phyloP scores from a whole-genome alignment of 2,329 filamentous ascomycete genomes.

The Diaporthe australafricana region DNA sequence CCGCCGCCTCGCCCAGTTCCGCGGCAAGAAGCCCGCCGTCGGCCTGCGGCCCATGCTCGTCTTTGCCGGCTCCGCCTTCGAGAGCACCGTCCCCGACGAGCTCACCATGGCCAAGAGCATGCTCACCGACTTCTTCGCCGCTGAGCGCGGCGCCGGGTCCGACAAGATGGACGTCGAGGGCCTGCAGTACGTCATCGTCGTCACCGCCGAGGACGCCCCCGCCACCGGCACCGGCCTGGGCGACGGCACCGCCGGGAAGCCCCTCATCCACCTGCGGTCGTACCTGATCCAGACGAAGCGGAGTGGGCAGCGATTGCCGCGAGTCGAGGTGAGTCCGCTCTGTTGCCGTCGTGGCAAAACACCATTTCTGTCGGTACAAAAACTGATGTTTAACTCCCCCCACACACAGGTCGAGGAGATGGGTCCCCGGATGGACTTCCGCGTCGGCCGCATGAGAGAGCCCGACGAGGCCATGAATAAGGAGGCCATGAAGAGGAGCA shows the following conservation, averaged over 20 bases:
- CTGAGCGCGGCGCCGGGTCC: conserved; percentile 75
- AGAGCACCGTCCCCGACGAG: conserved; percentile 81
- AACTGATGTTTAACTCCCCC: neutral
- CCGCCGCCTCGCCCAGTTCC: conserved; percentile 79
- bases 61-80: conserved; percentile 91
- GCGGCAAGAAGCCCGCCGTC: conserved; percentile 78
- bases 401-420: conserved; percentile 79
- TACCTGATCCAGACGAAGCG: conserved; percentile 90
- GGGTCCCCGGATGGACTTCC: conserved; percentile 92
- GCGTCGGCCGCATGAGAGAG: conserved; percentile 82
- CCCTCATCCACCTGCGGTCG: conserved; percentile 75
- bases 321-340: conserved; percentile 70
- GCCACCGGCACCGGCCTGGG: conserved; percentile 49
- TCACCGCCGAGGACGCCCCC: conserved; percentile 77
- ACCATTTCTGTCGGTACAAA: neutral
- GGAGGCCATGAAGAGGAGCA: conserved; percentile 89
- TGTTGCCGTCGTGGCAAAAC: neutral
- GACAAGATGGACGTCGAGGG: conserved; percentile 94
- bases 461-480: conserved; percentile 85
- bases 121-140: conserved; percentile 91
- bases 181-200: conserved; percentile 87
- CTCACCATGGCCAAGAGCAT: conserved; percentile 90
- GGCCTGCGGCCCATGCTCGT: conserved; percentile 90
- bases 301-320: conserved; percentile 86
- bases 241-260: conserved; percentile 58